Evolutionary conservation across 106 monocot species (phyloP).

Genomic region (Apostasia ramifera): DNA sequence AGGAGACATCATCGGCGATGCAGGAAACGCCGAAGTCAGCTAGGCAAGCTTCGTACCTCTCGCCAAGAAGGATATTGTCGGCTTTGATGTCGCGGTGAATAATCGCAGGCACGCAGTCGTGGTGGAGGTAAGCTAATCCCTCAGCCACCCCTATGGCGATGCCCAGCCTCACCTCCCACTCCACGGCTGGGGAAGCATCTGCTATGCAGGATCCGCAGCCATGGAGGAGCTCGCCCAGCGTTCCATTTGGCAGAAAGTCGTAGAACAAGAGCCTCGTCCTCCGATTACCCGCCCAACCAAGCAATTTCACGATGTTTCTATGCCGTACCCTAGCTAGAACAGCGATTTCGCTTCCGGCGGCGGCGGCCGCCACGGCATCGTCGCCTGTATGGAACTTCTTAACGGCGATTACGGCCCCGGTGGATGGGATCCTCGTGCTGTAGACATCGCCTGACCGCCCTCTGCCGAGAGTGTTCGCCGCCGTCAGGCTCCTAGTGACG

Average conservation of each 20-base stretch:
- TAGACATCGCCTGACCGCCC: slow-evolving; percentile 82
- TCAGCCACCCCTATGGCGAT: slow-evolving; percentile 83
- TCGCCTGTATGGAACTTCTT: slow-evolving; percentile 57
- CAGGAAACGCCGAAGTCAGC: slow-evolving; percentile 81
- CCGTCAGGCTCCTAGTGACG: slow-evolving; percentile 36
- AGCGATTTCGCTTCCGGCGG: slow-evolving; percentile 59
- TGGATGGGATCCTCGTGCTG: slow-evolving; percentile 26
- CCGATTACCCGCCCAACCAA: slow-evolving; percentile 65
- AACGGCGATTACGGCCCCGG: slow-evolving; percentile 52
- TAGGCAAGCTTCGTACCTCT: slow-evolving; percentile 68
- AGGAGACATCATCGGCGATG: slow-evolving; percentile 17
- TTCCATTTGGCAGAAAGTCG: slow-evolving; percentile 75
- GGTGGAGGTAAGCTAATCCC: slow-evolving; percentile 80
- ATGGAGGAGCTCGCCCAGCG: slow-evolving; percentile 44
- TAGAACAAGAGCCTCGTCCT: slow-evolving; percentile 62
- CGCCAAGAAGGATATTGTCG: slow-evolving; percentile 75
- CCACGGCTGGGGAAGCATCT: slow-evolving; percentile 16
- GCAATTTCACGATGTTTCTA: slow-evolving; percentile 69
- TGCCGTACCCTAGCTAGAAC: slow-evolving; percentile 54
- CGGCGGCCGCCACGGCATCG: slow-evolving; percentile 30
- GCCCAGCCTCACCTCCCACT: slow-evolving; percentile 72
- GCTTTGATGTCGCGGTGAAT: slow-evolving; percentile 85
- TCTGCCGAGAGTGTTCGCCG: slow-evolving; percentile 44
- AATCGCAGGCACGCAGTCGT: slow-evolving; percentile 76
- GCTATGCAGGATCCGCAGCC: slow-evolving; percentile 6